A percentile compares a stretch with the other conserved stretches of the same genome.
Conservation (phyloP, 2,329 filamentous ascomycete species). For the Ophiostoma populinum region DNA sequence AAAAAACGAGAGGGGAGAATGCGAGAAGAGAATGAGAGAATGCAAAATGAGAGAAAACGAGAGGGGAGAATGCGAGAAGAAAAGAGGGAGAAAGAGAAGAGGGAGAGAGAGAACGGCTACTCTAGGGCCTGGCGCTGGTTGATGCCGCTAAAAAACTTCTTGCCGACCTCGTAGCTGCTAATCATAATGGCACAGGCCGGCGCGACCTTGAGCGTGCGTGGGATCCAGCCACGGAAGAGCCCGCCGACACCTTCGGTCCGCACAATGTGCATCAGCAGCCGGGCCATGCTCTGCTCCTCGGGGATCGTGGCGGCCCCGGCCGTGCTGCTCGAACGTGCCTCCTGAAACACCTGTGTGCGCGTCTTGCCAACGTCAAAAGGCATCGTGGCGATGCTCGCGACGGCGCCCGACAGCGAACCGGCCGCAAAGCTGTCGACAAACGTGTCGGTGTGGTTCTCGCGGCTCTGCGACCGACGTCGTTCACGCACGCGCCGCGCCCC, state of each 20-base stretch:
- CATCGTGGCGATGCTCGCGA: slow-evolving; percentile 77
- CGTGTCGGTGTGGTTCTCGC: slow-evolving; percentile 56
- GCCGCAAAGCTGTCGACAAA: slow-evolving; percentile 82
- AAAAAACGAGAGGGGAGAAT: slow-evolving; percentile 1
- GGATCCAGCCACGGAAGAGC: slow-evolving; percentile 82
- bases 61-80: neutral
- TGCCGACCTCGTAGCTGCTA: slow-evolving; percentile 90
- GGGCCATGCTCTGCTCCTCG: slow-evolving; percentile 62
- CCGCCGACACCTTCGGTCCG: slow-evolving; percentile 64
- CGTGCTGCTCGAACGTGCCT: slow-evolving; percentile 22
- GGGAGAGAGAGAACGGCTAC: neutral
- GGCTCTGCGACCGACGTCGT: slow-evolving; percentile 39
- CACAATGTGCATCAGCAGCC: slow-evolving; percentile 83
- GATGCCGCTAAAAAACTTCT: slow-evolving; percentile 62
- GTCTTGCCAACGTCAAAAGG: slow-evolving; percentile 98
- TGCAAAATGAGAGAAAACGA: neutral
- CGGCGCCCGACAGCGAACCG: slow-evolving; percentile 64
- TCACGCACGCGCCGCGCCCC: slow-evolving; percentile 22
- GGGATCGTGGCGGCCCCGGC: slow-evolving; percentile 30
- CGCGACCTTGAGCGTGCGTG: slow-evolving; percentile 82
- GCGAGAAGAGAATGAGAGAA: neutral
- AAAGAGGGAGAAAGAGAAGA: neutral
- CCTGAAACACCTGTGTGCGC: slow-evolving; percentile 66
- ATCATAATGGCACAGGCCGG: slow-evolving; percentile 99
- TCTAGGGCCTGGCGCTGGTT: slow-evolving; percentile 33